Evolutionary conservation across 768 basidiomycete species (phyloP).

Genomic region (Holtermanniella nyarrowii): DNA sequence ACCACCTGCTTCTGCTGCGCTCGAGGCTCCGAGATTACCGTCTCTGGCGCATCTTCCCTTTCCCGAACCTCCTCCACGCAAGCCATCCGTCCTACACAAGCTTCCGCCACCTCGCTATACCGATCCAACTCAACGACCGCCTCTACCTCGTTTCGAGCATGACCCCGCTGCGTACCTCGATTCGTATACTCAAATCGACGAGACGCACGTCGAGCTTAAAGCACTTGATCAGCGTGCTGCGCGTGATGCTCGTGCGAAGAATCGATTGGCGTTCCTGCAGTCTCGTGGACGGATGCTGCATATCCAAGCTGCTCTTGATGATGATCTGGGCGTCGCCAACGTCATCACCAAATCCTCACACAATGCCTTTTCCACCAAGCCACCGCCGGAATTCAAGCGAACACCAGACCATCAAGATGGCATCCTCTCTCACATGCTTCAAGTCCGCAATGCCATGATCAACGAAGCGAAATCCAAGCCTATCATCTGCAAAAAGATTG

Average conservation of each 20-base stretch:
- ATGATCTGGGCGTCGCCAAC: background rate
- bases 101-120: conserved; percentile 50
- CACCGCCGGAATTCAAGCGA: conserved; percentile 7
- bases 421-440: conserved; percentile 39
- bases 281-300: conserved; percentile 47
- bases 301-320: conserved; percentile 38
- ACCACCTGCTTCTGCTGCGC: conserved; percentile 9
- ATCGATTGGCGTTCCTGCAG: conserved; percentile 46
- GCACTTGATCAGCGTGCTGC: conserved; percentile 42
- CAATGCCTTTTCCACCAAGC: conserved; percentile 1
- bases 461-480: conserved; percentile 43
- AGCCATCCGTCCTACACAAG: conserved; percentile 60
- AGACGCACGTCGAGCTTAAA: conserved; percentile 46
- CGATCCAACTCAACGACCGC: conserved; percentile 58
- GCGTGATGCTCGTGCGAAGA: conserved; percentile 46
- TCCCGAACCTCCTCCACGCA: conserved; percentile 50
- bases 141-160: conserved; percentile 47
- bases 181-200: conserved; percentile 52
- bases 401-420: conserved; percentile 38
- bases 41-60: conserved; percentile 29
- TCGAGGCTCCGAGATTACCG: conserved; percentile 13
- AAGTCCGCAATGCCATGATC: conserved; percentile 36
- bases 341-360: background rate
- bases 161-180: conserved; percentile 53
- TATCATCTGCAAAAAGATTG: conserved; percentile 48